These are phyloP conservation scores for Fusarium sambucinum DNA, from an alignment of 2,329 filamentous ascomycete species.

Conservation along the genomic window DNA sequence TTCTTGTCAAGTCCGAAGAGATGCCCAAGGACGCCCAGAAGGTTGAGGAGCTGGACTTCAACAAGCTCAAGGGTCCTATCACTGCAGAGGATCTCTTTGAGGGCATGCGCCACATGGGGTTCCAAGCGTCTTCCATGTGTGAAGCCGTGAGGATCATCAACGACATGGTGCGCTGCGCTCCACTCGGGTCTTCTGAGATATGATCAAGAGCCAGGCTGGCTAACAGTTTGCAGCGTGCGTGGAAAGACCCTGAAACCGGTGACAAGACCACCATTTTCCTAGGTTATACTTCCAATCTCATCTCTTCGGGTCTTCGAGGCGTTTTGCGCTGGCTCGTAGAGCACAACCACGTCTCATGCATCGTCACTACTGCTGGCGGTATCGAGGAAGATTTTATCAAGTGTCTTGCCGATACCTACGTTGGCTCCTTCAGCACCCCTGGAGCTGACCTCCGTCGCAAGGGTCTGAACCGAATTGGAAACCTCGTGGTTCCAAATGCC, in stretches of 20 bases:
- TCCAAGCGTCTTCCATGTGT: constrained; percentile 76
- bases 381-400: constrained; percentile 99
- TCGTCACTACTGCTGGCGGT: constrained; percentile 95
- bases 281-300: constrained; percentile 97
- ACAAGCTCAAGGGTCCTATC: constrained; percentile 80
- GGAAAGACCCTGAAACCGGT: constrained; percentile 82
- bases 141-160: constrained; percentile 94
- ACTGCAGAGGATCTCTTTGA: constrained; percentile 87
- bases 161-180: constrained; percentile 78
- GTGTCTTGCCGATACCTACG: constrained; percentile 93
- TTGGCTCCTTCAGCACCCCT: constrained; percentile 83
- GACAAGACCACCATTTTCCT: constrained; percentile 93
- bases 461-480: constrained; percentile 95
- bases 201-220: constrained; percentile 1
- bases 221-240: constrained; percentile 69
- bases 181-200: not conserved
- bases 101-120: constrained; percentile 88
- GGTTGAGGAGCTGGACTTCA: constrained; percentile 93
- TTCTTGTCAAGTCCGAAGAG: constrained; percentile 85
- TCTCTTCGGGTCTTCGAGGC: constrained; percentile 93
- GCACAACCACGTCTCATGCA: constrained; percentile 90
- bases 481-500: constrained; percentile 93
- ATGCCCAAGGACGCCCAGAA: constrained; percentile 82
- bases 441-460: constrained; percentile 84
- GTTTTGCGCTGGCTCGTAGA: constrained; percentile 93